Conservation (phyloP, 2,329 filamentous ascomycete species). For the Ophiostoma quercus region DNA sequence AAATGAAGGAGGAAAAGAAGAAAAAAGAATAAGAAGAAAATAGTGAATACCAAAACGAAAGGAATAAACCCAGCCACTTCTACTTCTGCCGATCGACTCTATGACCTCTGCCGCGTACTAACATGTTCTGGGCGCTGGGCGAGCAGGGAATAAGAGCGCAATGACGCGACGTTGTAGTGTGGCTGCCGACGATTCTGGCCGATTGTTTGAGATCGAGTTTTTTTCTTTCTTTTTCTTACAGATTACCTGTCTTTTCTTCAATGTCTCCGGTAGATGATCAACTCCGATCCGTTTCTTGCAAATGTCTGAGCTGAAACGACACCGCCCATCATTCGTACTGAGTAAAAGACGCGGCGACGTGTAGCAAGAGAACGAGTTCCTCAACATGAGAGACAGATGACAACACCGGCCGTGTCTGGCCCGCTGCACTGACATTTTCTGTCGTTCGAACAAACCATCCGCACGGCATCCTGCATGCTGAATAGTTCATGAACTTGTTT, state of each 20-base stretch:
- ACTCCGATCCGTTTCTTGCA: background rate
- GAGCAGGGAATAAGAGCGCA: conserved; percentile 2
- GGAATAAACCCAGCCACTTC: background rate
- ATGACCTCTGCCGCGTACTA: conserved; percentile 4
- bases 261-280: background rate
- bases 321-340: background rate
- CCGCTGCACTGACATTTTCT: background rate
- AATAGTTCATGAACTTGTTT: background rate
- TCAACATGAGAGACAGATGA: background rate
- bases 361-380: background rate
- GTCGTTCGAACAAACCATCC: too few relatives aligned
- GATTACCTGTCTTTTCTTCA: background rate
- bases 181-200: conserved; percentile 1
- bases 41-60: background rate
- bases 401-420: background rate
- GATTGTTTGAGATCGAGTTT: conserved; percentile 17
- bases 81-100: conserved; percentile 12
- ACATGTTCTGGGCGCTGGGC: conserved; percentile 1
- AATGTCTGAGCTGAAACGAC: background rate
- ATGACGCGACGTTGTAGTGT: conserved; percentile 23
- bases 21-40: background rate
- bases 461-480: background rate
- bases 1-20: background rate
- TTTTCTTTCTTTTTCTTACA: background rate
- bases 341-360: background rate